Conservation (phyloP, 164 flowering plant genomes). For the Sextonia rubra region DNA sequence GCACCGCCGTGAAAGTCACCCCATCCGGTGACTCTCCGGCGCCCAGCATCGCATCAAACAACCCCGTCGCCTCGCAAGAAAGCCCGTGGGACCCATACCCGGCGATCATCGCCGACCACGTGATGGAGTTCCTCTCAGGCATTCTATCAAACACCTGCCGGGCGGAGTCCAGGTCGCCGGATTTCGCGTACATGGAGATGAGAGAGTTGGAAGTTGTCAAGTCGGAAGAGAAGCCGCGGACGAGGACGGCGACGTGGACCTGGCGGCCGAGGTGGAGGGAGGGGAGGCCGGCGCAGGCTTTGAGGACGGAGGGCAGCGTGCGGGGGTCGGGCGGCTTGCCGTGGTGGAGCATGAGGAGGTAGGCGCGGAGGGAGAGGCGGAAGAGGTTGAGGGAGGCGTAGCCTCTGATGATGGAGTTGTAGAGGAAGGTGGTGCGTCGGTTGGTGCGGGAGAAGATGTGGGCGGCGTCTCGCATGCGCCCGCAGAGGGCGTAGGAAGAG, state of each 20-base stretch:
- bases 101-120: constrained; percentile 14
- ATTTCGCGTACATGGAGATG: constrained; percentile 13
- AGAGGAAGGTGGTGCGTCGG: constrained; percentile 18
- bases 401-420: constrained; percentile 15
- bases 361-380: constrained; percentile 2
- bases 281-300: constrained; percentile 12
- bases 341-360: neutral
- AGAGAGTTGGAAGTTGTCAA: constrained; percentile 4
- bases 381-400: constrained; percentile 7
- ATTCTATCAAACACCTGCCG: constrained; percentile 13
- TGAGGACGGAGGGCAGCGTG: constrained; percentile 15
- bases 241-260: constrained; percentile 12
- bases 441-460: constrained; percentile 15
- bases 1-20: constrained; percentile 9
- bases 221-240: constrained; percentile 8
- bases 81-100: constrained; percentile 13
- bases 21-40: constrained; percentile 12
- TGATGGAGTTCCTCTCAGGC: constrained; percentile 6
- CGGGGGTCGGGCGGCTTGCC: constrained; percentile 12
- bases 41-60: constrained; percentile 15
- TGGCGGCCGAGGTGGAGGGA: constrained; percentile 15
- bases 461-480: constrained; percentile 1
- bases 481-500: constrained; percentile 14
- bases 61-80: constrained; percentile 3
- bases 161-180: constrained; percentile 8